Conservation (phyloP, 1,284 basidiomycete genomes). For the Irpex sp. region DNA sequence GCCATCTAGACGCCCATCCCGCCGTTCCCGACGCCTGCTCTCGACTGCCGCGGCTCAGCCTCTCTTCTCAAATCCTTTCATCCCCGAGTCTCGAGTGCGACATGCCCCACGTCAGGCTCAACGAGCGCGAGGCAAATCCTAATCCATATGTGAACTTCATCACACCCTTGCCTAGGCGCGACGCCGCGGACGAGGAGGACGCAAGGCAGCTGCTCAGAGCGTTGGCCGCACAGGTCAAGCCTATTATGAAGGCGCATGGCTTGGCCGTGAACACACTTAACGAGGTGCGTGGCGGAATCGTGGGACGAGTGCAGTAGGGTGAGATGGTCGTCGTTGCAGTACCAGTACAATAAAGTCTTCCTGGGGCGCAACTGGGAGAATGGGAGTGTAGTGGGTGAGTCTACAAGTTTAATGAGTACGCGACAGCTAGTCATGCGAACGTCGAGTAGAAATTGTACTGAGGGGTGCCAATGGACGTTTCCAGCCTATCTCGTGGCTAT, state of each 20-base stretch:
- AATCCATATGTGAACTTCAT: constrained; percentile 76
- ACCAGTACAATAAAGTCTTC: constrained; percentile 71
- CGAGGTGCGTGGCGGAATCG: constrained; percentile 44
- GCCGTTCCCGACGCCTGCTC: not conserved
- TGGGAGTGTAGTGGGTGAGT: constrained; percentile 68
- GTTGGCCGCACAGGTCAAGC: constrained; percentile 73
- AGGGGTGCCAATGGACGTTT: constrained; percentile 55
- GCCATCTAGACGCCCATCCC: not conserved
- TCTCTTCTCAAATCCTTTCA: not conserved
- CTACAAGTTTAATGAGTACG: not conserved
- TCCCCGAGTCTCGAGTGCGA: not conserved
- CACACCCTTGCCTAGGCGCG: constrained; percentile 42
- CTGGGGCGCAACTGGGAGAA: constrained; percentile 77
- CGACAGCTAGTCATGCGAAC: no score
- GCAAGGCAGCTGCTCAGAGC: constrained; percentile 65
- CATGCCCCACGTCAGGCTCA: constrained; percentile 71
- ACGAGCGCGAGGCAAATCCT: constrained; percentile 64
- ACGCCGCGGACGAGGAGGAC: constrained; percentile 43
- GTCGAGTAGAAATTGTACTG: constrained; percentile 59
- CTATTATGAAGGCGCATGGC: constrained; percentile 74
- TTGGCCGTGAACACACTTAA: constrained; percentile 72
- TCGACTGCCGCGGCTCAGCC: not conserved
- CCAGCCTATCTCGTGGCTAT: constrained; percentile 57
- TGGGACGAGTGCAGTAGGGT: not conserved
- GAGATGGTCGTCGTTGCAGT: constrained; percentile 33